phyloP scores from a whole-genome alignment of 1,284 basidiomycete species.

The Austroboletus olivaceoglutinosus region DNA sequence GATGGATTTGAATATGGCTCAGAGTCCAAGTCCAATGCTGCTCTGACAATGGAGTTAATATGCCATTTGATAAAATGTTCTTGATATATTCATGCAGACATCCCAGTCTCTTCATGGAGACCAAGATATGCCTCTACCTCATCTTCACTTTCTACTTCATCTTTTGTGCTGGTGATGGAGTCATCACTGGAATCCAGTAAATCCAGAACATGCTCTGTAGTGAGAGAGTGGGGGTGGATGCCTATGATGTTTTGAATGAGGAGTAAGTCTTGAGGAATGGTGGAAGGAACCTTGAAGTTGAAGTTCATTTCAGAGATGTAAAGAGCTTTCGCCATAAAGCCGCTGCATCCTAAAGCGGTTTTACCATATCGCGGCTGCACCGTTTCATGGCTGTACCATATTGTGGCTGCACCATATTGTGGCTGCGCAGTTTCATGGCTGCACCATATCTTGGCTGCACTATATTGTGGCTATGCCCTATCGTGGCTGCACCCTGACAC shows the following conservation, averaged over 20 bases:
- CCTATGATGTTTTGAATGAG: slow-evolving; percentile 64
- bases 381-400: too few species aligned
- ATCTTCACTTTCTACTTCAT: slow-evolving; percentile 57
- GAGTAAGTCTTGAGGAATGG: slow-evolving; percentile 66
- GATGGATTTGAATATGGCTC: slow-evolving; percentile 38
- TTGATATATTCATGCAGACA: slow-evolving; percentile 18
- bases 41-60: slow-evolving; percentile 24
- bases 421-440: too few species aligned
- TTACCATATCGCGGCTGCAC: too few species aligned
- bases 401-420: too few species aligned
- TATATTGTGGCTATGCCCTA: too few species aligned
- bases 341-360: too few species aligned
- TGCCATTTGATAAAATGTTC: slow-evolving; percentile 6
- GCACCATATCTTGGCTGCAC: too few species aligned
- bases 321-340: too few species aligned
- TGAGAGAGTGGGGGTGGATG: slow-evolving; percentile 13
- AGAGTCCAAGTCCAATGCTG: slow-evolving; percentile 40
- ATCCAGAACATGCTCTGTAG: slow-evolving; percentile 4
- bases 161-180: slow-evolving; percentile 51
- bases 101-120: slow-evolving; percentile 36
- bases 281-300: slow-evolving; percentile 57
- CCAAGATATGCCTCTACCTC: slow-evolving; percentile 65
- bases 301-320: slow-evolving; percentile 22
- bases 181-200: slow-evolving; percentile 33
- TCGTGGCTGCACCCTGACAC: too few species aligned